Percentiles rank a stretch among this genome's conserved stretches.
These are phyloP conservation scores for Cyberlindnera americana DNA, from an alignment of 805 yeast genomes.

Conservation along the genomic window DNA sequence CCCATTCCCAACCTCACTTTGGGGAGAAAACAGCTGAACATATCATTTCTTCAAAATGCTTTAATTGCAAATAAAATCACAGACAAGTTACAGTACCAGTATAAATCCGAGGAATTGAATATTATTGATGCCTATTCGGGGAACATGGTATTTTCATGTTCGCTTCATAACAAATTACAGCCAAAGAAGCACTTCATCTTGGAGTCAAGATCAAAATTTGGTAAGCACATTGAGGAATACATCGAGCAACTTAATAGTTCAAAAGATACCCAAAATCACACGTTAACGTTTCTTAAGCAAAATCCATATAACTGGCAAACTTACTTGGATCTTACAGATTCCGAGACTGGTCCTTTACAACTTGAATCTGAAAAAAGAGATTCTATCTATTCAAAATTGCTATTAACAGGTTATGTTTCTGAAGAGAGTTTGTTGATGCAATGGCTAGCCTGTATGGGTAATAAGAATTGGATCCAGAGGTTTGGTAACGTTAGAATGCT, in stretches of 20 bases:
- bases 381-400: slow-evolving; percentile 48
- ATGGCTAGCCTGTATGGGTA: slow-evolving; percentile 65
- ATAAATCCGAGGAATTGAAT: slow-evolving; percentile 37
- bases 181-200: slow-evolving; percentile 65
- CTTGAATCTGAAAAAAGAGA: slow-evolving; percentile 36
- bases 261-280: slow-evolving; percentile 1
- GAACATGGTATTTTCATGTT: slow-evolving; percentile 55
- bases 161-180: slow-evolving; percentile 53
- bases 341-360: slow-evolving; percentile 38
- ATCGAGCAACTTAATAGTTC: neutral
- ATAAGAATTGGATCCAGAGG: slow-evolving; percentile 69
- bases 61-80: slow-evolving; percentile 33
- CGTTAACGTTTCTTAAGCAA: slow-evolving; percentile 30
- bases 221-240: slow-evolving; percentile 14
- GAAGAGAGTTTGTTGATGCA: slow-evolving; percentile 74
- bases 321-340: slow-evolving; percentile 45
- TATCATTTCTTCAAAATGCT: slow-evolving; percentile 11
- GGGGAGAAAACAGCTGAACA: slow-evolving; percentile 12
- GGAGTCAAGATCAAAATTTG: slow-evolving; percentile 43
- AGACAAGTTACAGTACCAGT: slow-evolving; percentile 40
- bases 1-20: slow-evolving; percentile 2
- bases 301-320: slow-evolving; percentile 73
- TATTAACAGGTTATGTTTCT: slow-evolving; percentile 55
- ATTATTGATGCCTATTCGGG: slow-evolving; percentile 62
- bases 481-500: slow-evolving; percentile 76